Base-by-base conservation (phyloP, 768 basidiomycete genomes). In the Suillus cothurnatus region DNA sequence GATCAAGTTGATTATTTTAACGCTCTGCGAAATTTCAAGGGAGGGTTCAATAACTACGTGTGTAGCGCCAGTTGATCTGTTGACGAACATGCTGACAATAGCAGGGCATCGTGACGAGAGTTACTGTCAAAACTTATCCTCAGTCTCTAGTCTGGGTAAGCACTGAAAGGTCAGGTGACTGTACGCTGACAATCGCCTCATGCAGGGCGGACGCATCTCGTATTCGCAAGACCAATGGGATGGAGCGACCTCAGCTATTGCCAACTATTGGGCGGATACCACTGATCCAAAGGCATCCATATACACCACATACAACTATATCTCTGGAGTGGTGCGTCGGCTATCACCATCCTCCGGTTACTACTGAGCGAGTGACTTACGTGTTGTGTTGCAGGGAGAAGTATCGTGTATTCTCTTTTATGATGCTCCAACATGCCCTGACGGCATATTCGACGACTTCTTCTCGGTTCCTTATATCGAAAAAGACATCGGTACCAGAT, bases 31-130 rank as follows among this genome's bases (percentile, higher is more conserved):
- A 15, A 21, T 53, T 26, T 55, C 19, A 50, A 89, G 85, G 89
- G 89, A 53, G 88, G 88, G 9, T 78, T 81, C 71, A 90, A 90
- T 68, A 89, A 89, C 72, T 89, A 88, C 69, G 82, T 84, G 65
- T 61, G 70, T 62, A 59, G 11, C 34, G 52, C 36, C 39, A 61
- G 62, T 69, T 41, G 31, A 52, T 26, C 45, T 14, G 41, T 56
- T 31, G 52, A 21, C 19, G n/a, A 45, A 5, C 72, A 2, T 71
- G 72, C 39, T 79, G 76, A 60, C 86, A 64, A 76, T 12, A 72
- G 11, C 49, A 83, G 82, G 88, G 88, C 0, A 84, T 90, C 31
- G 86, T 89, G 36, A 89, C 86, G 0, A 78, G 75, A 61, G 85
- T 90, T 72, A 86, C 81, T 0, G 66, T 90, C 32, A 82, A 81